phyloP scores from a whole-genome alignment of 2,329 filamentous ascomycete genomes.

The Pseudocercospora fijiensis region DNA sequence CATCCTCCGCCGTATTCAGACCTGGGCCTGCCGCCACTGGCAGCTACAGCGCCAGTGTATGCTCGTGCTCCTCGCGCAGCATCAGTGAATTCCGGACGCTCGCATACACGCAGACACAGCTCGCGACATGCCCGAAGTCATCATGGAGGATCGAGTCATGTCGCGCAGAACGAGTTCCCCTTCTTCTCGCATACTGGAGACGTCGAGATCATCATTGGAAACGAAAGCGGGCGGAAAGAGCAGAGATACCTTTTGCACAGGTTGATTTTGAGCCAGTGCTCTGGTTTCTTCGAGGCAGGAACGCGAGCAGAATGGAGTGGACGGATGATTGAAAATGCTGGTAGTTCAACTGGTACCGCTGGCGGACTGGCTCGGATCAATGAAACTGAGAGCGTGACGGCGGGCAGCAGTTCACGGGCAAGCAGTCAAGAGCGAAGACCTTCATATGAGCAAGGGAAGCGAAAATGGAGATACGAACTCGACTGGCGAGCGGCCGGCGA shows the following conservation, averaged over 20 bases:
- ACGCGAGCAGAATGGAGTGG: constrained; percentile 37
- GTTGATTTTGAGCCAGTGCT: constrained; percentile 83
- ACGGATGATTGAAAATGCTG: constrained; percentile 19
- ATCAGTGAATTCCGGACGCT: constrained; percentile 64
- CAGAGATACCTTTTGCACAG: constrained; percentile 84
- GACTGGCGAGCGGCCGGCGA: constrained; percentile 68
- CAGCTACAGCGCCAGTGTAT: not conserved
- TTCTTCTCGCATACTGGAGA: constrained; percentile 87
- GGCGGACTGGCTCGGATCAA: constrained; percentile 30
- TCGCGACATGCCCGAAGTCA: constrained; percentile 75
- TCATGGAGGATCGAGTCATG: constrained; percentile 64
- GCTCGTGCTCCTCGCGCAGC: constrained; percentile 16
- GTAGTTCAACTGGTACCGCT: not conserved
- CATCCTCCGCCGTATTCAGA: constrained; percentile 29
- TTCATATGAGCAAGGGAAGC: constrained; percentile 47
- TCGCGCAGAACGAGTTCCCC: constrained; percentile 86
- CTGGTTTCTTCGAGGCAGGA: constrained; percentile 85
- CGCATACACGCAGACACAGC: constrained; percentile 56
- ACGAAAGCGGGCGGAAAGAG: constrained; percentile 64
- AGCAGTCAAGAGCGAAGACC: constrained; percentile 41
- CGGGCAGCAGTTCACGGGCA: constrained; percentile 38
- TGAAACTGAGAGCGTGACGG: constrained; percentile 32
- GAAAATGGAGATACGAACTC: constrained; percentile 82
- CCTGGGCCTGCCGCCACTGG: constrained; percentile 17
- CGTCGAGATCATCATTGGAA: constrained; percentile 77